Conservation (phyloP, 176 grass and related monocot genomes). For the Musa beccarii region DNA sequence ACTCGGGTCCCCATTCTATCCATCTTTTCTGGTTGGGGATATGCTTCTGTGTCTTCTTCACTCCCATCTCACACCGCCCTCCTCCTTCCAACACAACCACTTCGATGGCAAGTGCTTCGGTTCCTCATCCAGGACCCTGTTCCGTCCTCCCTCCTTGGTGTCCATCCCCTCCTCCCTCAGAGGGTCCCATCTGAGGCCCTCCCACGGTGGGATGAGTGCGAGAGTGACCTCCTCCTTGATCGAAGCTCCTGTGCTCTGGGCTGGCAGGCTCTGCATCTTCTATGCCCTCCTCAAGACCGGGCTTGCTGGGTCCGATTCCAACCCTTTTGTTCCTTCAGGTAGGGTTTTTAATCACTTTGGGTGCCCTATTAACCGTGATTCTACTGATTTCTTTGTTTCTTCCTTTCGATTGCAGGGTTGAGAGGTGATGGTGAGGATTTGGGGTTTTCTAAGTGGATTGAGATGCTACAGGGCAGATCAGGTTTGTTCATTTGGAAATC, state of each 20-base stretch:
- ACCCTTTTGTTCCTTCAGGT: conserved; percentile 65
- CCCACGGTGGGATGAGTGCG: conserved; percentile 12
- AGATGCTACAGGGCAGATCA: conserved; percentile 49
- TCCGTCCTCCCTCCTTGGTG: conserved; percentile 26
- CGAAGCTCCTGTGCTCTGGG: conserved; percentile 73
- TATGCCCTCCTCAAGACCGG: conserved; percentile 78
- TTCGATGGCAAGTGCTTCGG: not conserved
- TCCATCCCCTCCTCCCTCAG: conserved; percentile 19
- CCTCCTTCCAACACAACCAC: not conserved
- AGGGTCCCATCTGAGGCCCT: conserved; percentile 22
- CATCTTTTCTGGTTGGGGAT: not conserved
- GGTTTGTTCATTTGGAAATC: conserved; percentile 31
- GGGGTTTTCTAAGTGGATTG: conserved; percentile 66
- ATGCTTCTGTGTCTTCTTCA: conserved; percentile 38
- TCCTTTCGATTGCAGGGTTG: conserved; percentile 24
- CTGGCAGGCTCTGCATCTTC: conserved; percentile 68
- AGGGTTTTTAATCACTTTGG: too few relatives aligned
- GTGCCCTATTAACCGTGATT: too few relatives aligned
- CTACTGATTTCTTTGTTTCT: not conserved
- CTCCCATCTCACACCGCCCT: not conserved
- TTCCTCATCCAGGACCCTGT: conserved; percentile 30
- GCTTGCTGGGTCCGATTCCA: conserved; percentile 62
- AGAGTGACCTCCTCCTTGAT: conserved; percentile 63
- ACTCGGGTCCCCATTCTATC: too few relatives aligned
- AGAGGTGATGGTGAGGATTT: conserved; percentile 53